phyloP scores from a whole-genome alignment of 495 filamentous ascomycete species.

The Lepidopterella palustris region DNA sequence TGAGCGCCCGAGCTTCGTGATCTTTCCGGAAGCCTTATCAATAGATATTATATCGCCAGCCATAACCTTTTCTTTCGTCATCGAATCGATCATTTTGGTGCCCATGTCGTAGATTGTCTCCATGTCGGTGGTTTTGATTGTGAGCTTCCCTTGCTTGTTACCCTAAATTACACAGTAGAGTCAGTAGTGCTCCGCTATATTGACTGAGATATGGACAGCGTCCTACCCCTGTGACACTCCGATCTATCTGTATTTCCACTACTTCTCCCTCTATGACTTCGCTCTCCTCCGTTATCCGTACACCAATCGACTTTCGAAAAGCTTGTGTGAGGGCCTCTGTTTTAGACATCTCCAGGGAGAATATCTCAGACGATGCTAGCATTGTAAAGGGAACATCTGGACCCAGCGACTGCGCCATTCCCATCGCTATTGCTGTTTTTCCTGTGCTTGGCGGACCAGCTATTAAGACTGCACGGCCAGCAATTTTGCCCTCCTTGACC shows the following conservation, averaged over 20 bases:
- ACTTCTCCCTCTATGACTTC: slow-evolving; percentile 99
- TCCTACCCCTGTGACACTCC: slow-evolving; percentile 82
- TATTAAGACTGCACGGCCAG: slow-evolving; percentile 88
- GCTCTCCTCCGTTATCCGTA: slow-evolving; percentile 94
- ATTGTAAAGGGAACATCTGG: slow-evolving; percentile 93
- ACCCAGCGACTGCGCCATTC: slow-evolving; percentile 93
- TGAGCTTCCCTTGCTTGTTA: slow-evolving; percentile 97
- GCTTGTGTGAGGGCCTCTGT: slow-evolving; percentile 96
- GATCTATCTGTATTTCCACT: slow-evolving; percentile 97
- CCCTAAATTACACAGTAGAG: slow-evolving; percentile 40
- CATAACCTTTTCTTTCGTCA: slow-evolving; percentile 98
- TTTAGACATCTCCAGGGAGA: slow-evolving; percentile 98
- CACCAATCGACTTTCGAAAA: slow-evolving; percentile 93
- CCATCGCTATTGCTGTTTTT: slow-evolving; percentile 98
- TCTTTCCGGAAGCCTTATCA: slow-evolving; percentile 95
- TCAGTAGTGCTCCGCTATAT: not conserved
- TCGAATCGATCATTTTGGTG: slow-evolving; percentile 97
- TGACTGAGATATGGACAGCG: not conserved
- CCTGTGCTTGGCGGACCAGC: slow-evolving; percentile 96
- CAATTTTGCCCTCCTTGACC: slow-evolving; percentile 98
- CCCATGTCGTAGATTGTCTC: slow-evolving; percentile 99
- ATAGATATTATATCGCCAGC: slow-evolving; percentile 97
- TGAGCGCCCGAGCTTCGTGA: slow-evolving; percentile 89
- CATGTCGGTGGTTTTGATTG: slow-evolving; percentile 99
- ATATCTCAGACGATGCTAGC: slow-evolving; percentile 91